Conservation (phyloP, 2,329 filamentous ascomycete genomes). For the Zalaria obscura region DNA sequence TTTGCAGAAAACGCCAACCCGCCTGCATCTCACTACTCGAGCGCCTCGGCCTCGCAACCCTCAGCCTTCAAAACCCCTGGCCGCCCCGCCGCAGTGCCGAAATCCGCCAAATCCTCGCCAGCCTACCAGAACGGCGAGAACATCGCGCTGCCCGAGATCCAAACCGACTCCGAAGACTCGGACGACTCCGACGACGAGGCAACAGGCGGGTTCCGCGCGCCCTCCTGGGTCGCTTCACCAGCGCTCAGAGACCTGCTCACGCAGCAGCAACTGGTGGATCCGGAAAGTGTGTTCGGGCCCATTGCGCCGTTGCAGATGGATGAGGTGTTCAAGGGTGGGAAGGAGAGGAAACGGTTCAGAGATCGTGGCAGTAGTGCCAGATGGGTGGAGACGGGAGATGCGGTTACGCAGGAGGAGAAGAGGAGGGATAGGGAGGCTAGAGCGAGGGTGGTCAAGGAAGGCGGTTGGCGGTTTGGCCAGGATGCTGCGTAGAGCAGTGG, state of each 20-base stretch:
- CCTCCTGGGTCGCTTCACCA: slow-evolving; percentile 80
- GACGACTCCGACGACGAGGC: slow-evolving; percentile 45
- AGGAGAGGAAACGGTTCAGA: slow-evolving; percentile 76
- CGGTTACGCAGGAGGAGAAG: slow-evolving; percentile 78
- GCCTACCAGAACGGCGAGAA: slow-evolving; percentile 78
- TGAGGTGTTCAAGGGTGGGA: slow-evolving; percentile 75
- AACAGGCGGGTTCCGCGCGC: slow-evolving; percentile 42
- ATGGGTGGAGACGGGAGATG: slow-evolving; percentile 63
- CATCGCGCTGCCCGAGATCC: slow-evolving; percentile 88
- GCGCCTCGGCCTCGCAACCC: slow-evolving; percentile 9
- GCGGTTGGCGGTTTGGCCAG: slow-evolving; percentile 60
- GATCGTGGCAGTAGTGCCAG: slow-evolving; percentile 87
- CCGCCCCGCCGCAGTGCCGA: slow-evolving; percentile 32
- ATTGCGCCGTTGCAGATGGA: slow-evolving; percentile 86
- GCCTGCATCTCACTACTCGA: slow-evolving; percentile 6
- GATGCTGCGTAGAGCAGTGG: background rate
- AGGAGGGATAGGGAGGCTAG: slow-evolving; percentile 64
- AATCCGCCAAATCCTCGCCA: slow-evolving; percentile 57
- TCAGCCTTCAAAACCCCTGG: slow-evolving; percentile 52
- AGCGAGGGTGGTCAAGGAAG: slow-evolving; percentile 66
- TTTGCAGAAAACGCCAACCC: slow-evolving; percentile 61
- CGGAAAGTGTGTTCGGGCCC: slow-evolving; percentile 74
- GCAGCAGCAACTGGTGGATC: slow-evolving; percentile 74
- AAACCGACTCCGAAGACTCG: slow-evolving; percentile 85
- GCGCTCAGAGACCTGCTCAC: slow-evolving; percentile 62